Evolutionary conservation across 805 yeast species (phyloP), one percentile per base, ranked within the genome.

Genomic region (Saccharomycopsis babjevae): DNA sequence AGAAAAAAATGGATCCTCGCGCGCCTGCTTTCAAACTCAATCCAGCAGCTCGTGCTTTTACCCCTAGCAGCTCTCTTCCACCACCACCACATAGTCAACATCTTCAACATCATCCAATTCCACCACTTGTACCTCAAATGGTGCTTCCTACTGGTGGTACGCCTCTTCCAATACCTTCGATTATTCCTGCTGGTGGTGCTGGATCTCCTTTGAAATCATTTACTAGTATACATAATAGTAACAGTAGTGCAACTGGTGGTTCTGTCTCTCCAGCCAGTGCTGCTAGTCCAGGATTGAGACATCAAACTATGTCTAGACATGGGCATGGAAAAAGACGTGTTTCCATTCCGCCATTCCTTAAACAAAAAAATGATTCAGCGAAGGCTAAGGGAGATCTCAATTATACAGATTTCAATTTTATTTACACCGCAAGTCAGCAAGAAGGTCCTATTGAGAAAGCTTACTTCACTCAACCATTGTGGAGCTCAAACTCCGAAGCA

Each of bases 401-500:
- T 42, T 59, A 30, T 11, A 43, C 20, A 15, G 60, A 28, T 25
- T 63, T 63, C 56, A 60, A 61, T 50, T 63, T 61, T 39, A 34
- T 63, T 20, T 39, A 54, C 3, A 16, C 57, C n/a, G 34, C 59
- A 0, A 36, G 52, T 11, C 46, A 57, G 28, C 52, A 46, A 46
- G 52, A 46, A 22, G 52, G 52, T 1, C 36, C 46, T 25, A 75
- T 85, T 63, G 91, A 85, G 66, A 82, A 77, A 66, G 84, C 94
- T 6, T 89, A 80, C 70, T 77, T 77, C 50, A 85, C 93, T 0
- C 85, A 89, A 10, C 96, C 96, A 58, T 85, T 92, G 0, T 88
- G 96, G 96, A 76, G 78, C 25, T 73, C 79, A 56, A 82, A 84
- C 1, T 71, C 79, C 28, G 87, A 82, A 54, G 83, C 80, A 61